Evolutionary conservation across 805 yeast genomes (phyloP).

Genomic region (Myxozyma melibiosi): DNA sequence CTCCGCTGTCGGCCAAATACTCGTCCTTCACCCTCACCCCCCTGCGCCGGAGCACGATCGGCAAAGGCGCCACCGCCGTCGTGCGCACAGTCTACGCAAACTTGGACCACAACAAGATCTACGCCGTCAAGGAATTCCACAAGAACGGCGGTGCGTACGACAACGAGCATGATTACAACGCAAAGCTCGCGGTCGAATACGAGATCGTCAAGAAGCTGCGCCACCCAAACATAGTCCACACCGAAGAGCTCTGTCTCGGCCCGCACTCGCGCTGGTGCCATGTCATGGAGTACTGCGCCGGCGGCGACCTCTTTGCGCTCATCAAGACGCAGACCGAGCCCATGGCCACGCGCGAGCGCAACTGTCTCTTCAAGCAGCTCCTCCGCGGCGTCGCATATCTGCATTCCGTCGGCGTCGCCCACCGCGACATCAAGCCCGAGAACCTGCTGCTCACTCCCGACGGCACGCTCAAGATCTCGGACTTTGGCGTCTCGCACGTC

Average conservation of each 20-base stretch:
- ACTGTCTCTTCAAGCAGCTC: conserved; percentile 85
- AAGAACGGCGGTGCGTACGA: conserved; percentile 62
- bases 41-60: conserved; percentile 33
- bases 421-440: conserved; percentile 88
- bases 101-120: conserved; percentile 44
- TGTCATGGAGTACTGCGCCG: conserved; percentile 74
- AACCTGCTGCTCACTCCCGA: conserved; percentile 71
- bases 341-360: conserved; percentile 81
- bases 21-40: conserved; percentile 19
- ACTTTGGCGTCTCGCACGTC: conserved; percentile 78
- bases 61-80: conserved; percentile 43
- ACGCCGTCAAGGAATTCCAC: conserved; percentile 87
- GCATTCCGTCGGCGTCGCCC: conserved; percentile 90
- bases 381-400: conserved; percentile 81
- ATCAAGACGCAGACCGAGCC: conserved; percentile 71
- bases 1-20: conserved; percentile 30
- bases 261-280: conserved; percentile 40
- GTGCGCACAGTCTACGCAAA: conserved; percentile 36
- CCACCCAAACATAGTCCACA: conserved; percentile 74
- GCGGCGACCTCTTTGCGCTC: conserved; percentile 81
- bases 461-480: conserved; percentile 80
- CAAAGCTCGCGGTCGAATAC: conserved; percentile 78
- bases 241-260: conserved; percentile 58
- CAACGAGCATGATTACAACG: conserved; percentile 55
- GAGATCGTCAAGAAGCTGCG: conserved; percentile 78